Percentiles rank a stretch among this genome's conserved stretches.
Conservation (phyloP, 2,329 filamentous ascomycete genomes). For the Cladosporium colombiae region DNA sequence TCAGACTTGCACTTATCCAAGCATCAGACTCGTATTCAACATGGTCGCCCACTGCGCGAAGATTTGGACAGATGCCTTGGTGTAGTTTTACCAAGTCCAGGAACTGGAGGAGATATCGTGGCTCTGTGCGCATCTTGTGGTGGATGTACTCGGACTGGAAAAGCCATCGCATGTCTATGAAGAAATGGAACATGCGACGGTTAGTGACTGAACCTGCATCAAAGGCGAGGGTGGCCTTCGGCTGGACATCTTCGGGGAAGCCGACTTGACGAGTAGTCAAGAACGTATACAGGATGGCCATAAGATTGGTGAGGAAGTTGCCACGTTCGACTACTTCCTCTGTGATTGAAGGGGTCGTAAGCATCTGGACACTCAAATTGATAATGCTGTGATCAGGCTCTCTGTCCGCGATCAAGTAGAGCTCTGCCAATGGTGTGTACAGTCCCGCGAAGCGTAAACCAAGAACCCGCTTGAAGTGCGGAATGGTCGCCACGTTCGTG, state of each 20-base stretch:
- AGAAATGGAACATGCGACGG: conserved; percentile 95
- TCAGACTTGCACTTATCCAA: conserved; percentile 94
- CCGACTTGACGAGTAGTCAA: conserved; percentile 93
- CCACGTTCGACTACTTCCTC: conserved; percentile 91
- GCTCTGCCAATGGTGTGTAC: conserved; percentile 88
- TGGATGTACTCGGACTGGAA: conserved; percentile 88
- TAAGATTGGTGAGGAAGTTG: conserved; percentile 91
- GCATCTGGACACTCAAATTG: conserved; percentile 92
- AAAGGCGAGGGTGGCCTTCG: conserved; percentile 83
- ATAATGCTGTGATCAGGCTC: conserved; percentile 99
- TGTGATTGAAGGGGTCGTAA: conserved; percentile 95
- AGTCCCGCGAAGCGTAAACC: conserved; percentile 91
- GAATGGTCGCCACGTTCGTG: conserved; percentile 91
- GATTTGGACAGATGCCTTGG: conserved; percentile 94
- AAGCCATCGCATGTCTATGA: conserved; percentile 88
- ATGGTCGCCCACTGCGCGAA: conserved; percentile 88
- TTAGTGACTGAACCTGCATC: conserved; percentile 95
- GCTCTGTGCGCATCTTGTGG: conserved; percentile 76
- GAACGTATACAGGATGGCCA: conserved; percentile 97
- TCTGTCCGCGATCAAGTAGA: conserved; percentile 92
- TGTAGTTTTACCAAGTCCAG: conserved; percentile 93
- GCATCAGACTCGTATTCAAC: conserved; percentile 98
- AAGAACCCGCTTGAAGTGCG: conserved; percentile 91
- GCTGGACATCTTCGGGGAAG: conserved; percentile 85
- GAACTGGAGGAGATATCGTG: conserved; percentile 89